These are phyloP conservation scores for Talaromyces sp. DNA, from an alignment of 2,329 filamentous ascomycete genomes.

Conservation along the genomic window DNA sequence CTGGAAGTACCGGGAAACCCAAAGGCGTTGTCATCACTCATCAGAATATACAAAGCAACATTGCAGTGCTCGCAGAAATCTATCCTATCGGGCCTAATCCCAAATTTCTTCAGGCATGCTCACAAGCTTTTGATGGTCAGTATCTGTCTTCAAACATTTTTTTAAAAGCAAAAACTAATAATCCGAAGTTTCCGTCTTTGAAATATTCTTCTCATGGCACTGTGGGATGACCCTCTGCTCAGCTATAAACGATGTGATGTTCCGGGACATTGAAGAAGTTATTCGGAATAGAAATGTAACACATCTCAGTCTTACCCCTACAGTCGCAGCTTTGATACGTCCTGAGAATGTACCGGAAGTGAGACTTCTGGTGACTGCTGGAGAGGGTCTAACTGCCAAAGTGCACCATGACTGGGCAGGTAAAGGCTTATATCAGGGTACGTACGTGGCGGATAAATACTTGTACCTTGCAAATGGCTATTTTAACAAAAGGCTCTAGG, in stretches of 20 bases:
- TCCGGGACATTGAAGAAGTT: slow-evolving; percentile 64
- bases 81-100: slow-evolving; percentile 57
- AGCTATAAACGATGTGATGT: slow-evolving; percentile 67
- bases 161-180: slow-evolving; percentile 13
- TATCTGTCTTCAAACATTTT: not conserved
- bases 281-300: slow-evolving; percentile 64
- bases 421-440: slow-evolving; percentile 65
- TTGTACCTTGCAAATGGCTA: not conserved
- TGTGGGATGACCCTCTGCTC: slow-evolving; percentile 74
- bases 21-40: slow-evolving; percentile 79
- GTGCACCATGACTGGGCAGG: slow-evolving; percentile 67
- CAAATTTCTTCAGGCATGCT: slow-evolving; percentile 75
- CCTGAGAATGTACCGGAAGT: slow-evolving; percentile 66
- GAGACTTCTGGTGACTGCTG: slow-evolving; percentile 72
- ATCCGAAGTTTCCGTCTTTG: slow-evolving; percentile 70
- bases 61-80: slow-evolving; percentile 60
- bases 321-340: slow-evolving; percentile 70
- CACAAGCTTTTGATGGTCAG: slow-evolving; percentile 69
- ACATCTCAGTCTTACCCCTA: slow-evolving; percentile 81
- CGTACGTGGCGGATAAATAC: slow-evolving; percentile 22
- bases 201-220: slow-evolving; percentile 82
- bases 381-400: slow-evolving; percentile 70
- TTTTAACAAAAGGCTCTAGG: slow-evolving; percentile 30
- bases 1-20: slow-evolving; percentile 73
- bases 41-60: slow-evolving; percentile 69